phyloP scores from a whole-genome alignment of 75 land plant species.

The Pinus tabuliformis region DNA sequence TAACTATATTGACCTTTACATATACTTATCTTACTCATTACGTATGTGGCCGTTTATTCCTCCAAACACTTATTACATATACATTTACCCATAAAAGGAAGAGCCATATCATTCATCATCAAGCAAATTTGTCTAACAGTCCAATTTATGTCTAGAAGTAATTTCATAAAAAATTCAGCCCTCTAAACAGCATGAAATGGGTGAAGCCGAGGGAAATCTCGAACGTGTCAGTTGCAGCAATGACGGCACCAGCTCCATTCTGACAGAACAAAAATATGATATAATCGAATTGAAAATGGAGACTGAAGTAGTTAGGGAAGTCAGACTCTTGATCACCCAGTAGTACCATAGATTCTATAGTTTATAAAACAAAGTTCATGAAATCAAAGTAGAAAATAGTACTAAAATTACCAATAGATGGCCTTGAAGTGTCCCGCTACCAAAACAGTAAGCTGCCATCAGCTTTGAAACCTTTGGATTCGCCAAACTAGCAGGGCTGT shows the following conservation, averaged over 20 bases:
- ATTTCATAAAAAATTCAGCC: too few species aligned
- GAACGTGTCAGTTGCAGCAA: neutral
- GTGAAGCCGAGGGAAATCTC: neutral
- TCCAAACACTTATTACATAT: too few species aligned
- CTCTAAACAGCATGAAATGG: too few species aligned
- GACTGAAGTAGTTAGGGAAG: neutral
- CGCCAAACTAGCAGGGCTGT: neutral
- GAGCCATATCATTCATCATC: too few species aligned
- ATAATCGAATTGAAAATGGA: neutral
- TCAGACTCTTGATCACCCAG: neutral
- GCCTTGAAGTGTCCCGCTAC: slow-evolving; percentile 91
- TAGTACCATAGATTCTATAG: neutral
- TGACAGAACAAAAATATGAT: neutral
- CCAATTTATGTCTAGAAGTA: too few species aligned
- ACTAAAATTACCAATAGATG: slow-evolving; percentile 68
- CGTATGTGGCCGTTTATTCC: too few species aligned
- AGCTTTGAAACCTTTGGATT: neutral
- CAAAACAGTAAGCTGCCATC: slow-evolving; percentile 58
- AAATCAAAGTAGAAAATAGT: too few species aligned
- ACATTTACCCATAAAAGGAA: too few species aligned
- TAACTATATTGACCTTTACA: too few species aligned
- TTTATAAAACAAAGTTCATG: too few species aligned
- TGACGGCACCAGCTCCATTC: neutral
- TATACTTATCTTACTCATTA: too few species aligned
- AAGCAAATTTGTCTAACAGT: too few species aligned